Evolutionary conservation across 805 yeast species (phyloP).

Genomic region (Yarrowia yakushimensis): DNA sequence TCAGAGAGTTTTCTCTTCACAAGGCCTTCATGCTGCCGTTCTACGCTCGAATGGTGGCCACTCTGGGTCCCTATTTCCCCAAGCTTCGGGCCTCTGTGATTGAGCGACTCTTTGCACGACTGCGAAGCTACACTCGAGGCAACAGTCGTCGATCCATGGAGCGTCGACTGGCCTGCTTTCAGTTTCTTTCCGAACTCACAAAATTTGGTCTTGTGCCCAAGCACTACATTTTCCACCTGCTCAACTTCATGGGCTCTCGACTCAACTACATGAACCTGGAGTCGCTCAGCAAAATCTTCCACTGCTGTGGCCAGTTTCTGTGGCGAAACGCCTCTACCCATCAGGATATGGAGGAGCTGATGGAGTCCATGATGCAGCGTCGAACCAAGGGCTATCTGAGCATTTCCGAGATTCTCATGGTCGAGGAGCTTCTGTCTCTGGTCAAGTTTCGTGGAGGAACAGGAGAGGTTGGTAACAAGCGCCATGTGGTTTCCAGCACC

Average conservation of each 20-base stretch:
- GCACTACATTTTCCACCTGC: constrained; percentile 69
- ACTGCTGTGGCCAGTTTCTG: constrained; percentile 66
- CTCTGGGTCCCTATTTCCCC: constrained; percentile 48
- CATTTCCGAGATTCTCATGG: constrained; percentile 53
- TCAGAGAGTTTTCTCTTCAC: constrained; percentile 47
- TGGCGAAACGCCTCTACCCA: constrained; percentile 54
- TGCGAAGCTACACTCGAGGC: constrained; percentile 19
- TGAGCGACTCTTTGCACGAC: constrained; percentile 5
- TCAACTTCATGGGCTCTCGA: constrained; percentile 56
- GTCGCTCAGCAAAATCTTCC: constrained; percentile 64
- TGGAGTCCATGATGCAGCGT: constrained; percentile 51
- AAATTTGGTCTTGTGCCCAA: constrained; percentile 71
- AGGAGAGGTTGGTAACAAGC: constrained; percentile 39
- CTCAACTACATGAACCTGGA: constrained; percentile 60
- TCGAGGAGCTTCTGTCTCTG: constrained; percentile 45
- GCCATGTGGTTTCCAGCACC: constrained; percentile 31
- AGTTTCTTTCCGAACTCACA: constrained; percentile 68
- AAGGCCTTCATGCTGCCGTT: constrained; percentile 39
- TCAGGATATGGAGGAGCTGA: constrained; percentile 59
- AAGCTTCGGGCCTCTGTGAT: constrained; percentile 12
- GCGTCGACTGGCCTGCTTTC: constrained; percentile 37
- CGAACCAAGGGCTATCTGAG: constrained; percentile 50
- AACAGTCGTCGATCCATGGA: constrained; percentile 18
- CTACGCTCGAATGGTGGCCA: constrained; percentile 67
- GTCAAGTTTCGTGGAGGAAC: constrained; percentile 37